Conservation (phyloP, 805 yeast species). For the Myxozyma melibiosi region DNA sequence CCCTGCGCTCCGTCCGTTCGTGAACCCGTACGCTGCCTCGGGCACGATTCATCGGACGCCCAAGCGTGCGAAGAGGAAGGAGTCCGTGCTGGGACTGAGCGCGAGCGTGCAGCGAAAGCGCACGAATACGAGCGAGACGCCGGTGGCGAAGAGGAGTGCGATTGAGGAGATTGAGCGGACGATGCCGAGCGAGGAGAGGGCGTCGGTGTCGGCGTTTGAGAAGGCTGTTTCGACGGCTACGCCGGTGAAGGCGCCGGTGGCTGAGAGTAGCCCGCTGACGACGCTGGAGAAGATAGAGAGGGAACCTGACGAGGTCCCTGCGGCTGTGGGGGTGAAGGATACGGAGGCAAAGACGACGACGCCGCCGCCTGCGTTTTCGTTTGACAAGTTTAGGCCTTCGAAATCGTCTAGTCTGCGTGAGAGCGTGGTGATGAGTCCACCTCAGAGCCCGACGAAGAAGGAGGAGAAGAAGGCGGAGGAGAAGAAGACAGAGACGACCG, state of each 20-base stretch:
- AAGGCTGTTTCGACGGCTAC: slow-evolving; percentile 28
- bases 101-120: slow-evolving; percentile 5
- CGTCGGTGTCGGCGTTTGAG: slow-evolving; percentile 8
- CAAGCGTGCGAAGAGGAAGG: slow-evolving; percentile 8
- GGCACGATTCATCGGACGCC: slow-evolving; percentile 6
- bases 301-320: not conserved
- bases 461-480: not conserved
- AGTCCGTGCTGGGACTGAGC: slow-evolving; percentile 14
- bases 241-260: not conserved
- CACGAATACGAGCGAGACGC: not conserved
- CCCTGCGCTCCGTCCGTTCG: slow-evolving; percentile 39
- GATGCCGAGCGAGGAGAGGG: slow-evolving; percentile 22
- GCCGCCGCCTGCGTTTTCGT: slow-evolving; percentile 5
- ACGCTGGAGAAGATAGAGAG: too few species aligned
- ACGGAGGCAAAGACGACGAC: not conserved
- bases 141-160: slow-evolving; percentile 4
- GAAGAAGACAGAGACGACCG: not conserved
- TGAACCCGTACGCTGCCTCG: slow-evolving; percentile 50
- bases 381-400: slow-evolving; percentile 23
- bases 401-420: slow-evolving; percentile 26
- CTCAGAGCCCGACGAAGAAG: slow-evolving; percentile 7
- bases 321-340: not conserved
- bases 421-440: slow-evolving; percentile 26
- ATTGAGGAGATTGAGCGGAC: slow-evolving; percentile 28
- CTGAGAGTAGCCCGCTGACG: too few species aligned